These are phyloP conservation scores for Monosporozyma yasuniensis DNA, from an alignment of 805 yeast genomes.

Conservation along the genomic window DNA sequence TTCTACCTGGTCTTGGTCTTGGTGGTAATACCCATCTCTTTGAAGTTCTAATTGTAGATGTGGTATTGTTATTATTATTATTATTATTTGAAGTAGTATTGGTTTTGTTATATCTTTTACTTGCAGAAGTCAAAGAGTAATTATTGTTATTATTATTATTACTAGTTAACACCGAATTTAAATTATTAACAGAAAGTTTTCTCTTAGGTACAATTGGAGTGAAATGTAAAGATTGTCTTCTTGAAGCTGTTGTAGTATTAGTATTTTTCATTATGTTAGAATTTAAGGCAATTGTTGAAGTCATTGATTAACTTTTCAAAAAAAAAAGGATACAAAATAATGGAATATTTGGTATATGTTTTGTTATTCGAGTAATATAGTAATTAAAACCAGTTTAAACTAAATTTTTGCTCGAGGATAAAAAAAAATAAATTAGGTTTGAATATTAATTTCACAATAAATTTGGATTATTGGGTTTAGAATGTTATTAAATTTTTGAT, in stretches of 20 bases:
- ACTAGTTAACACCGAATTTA: background rate
- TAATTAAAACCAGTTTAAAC: too few species aligned
- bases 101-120: background rate
- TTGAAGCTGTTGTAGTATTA: background rate
- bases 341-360: background rate
- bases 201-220: constrained; percentile 10
- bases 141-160: background rate
- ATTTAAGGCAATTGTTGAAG: background rate
- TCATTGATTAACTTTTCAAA: background rate
- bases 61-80: background rate
- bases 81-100: background rate
- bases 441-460: too few species aligned
- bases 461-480: too few species aligned
- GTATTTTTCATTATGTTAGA: background rate
- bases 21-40: constrained; percentile 83
- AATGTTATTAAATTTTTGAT: too few species aligned
- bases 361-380: too few species aligned
- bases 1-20: constrained; percentile 66
- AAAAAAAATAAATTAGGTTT: too few species aligned
- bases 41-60: constrained; percentile 41
- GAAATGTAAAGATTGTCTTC: constrained; percentile 3
- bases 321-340: background rate
- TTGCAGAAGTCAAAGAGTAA: background rate
- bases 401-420: too few species aligned
- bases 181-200: background rate